These are phyloP conservation scores for Arthroderma sp. DNA, from an alignment of 2,329 filamentous ascomycete genomes.

Conservation along the genomic window DNA sequence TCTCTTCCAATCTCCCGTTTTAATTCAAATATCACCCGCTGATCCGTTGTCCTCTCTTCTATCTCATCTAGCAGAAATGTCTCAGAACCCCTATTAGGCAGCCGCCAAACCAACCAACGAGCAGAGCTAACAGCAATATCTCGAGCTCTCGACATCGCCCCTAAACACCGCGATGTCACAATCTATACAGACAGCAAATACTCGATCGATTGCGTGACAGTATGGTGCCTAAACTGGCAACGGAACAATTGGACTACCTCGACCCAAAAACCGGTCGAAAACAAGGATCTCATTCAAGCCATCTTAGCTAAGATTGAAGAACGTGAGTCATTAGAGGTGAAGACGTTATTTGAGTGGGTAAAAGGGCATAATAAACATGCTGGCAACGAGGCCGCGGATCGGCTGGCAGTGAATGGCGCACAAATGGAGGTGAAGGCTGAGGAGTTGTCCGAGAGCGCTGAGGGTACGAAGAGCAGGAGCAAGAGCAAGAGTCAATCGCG, in stretches of 20 bases:
- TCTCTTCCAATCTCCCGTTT: slow-evolving; percentile 5
- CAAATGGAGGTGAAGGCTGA: slow-evolving; percentile 21
- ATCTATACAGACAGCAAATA: slow-evolving; percentile 89
- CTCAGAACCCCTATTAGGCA: slow-evolving; percentile 62
- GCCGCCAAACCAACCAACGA: slow-evolving; percentile 81
- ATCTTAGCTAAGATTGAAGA: slow-evolving; percentile 61
- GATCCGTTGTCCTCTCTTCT: slow-evolving; percentile 16
- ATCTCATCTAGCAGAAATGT: slow-evolving; percentile 45
- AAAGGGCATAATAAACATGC: slow-evolving; percentile 65
- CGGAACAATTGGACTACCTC: slow-evolving; percentile 67
- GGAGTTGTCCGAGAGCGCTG: background rate
- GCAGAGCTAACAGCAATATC: slow-evolving; percentile 86
- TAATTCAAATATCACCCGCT: slow-evolving; percentile 16
- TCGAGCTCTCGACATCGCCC: slow-evolving; percentile 66
- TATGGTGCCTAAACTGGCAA: slow-evolving; percentile 71
- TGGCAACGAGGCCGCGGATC: slow-evolving; percentile 73
- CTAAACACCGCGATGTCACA: slow-evolving; percentile 53
- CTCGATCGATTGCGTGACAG: slow-evolving; percentile 74
- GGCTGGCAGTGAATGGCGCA: slow-evolving; percentile 59
- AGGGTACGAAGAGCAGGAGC: slow-evolving; percentile 14
- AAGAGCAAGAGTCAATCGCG: background rate
- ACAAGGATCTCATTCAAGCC: slow-evolving; percentile 68
- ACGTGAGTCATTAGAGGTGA: slow-evolving; percentile 46
- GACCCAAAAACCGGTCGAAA: slow-evolving; percentile 61
- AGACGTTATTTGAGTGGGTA: slow-evolving; percentile 72